phyloP scores from a whole-genome alignment of 441 rosid species.

The Adansonia madagascariensis region DNA sequence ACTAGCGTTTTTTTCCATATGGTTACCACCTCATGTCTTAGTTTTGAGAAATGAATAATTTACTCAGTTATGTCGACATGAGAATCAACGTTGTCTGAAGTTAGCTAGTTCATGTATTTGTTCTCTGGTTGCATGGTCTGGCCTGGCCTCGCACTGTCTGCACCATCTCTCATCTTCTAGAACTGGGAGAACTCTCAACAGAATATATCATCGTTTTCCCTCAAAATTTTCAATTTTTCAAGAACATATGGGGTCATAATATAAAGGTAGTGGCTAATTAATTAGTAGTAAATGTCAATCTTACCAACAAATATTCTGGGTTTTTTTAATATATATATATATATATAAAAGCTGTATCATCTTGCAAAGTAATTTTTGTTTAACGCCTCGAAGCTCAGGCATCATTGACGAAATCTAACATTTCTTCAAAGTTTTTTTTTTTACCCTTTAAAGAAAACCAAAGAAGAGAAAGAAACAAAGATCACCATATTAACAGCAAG shows the following conservation, averaged over 20 bases:
- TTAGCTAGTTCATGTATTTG: neutral
- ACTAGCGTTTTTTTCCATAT: too few relatives aligned
- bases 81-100: neutral
- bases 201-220: neutral
- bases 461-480: neutral
- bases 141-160: neutral
- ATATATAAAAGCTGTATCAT: neutral
- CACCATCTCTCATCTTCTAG: neutral
- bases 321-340: too few relatives aligned
- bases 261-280: neutral
- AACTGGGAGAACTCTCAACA: neutral
- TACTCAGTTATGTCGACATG: too few relatives aligned
- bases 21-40: neutral
- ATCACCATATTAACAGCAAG: slow-evolving; percentile 26
- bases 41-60: neutral
- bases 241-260: neutral
- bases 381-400: slow-evolving; percentile 6
- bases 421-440: neutral
- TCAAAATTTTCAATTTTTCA: neutral
- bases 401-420: slow-evolving; percentile 20
- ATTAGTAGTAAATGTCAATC: neutral
- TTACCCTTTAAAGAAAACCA: neutral
- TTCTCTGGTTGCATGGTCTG: neutral
- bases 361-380: slow-evolving; percentile 3
- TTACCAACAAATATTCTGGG: too few relatives aligned